Base-by-base conservation (phyloP, 148 eudicot genomes). In the Drosera capensis region DNA sequence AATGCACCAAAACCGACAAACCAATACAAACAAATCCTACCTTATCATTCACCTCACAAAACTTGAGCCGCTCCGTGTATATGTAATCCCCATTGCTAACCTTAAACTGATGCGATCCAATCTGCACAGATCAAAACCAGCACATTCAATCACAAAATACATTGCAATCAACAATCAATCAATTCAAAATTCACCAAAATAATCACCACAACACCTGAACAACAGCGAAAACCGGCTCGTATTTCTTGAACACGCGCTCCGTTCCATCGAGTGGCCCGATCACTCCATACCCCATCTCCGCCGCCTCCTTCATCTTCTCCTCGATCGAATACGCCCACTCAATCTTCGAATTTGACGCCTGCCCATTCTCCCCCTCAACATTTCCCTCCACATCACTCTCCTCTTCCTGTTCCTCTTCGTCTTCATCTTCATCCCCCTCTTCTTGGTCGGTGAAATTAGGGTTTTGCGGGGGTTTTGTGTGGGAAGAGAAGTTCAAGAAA, bases 61-160 rank as follows among this genome's bases (percentile, higher is more conserved):
- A 71, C 80, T 90, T 90, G 62, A 85, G 70, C 62, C 67, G 75
- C 66, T 90, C 99, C 1, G 74, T 71, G 54, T 64, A 90, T 30
- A 90, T 74, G 58, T 52, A 50, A 66, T 90, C 95, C 48, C 95
- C 79, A 70, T 90, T 90, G 78, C 99, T 85, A 38, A 90, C 99
- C 75, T 90, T 90, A 60, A 90, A 90, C 63, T 90, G 99, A 65
- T 90, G 95, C 7, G 95, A 73, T 14, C 99, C 99, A 68, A 90
- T 72, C 99, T 90, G 60, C 60, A 68, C 8, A 19, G 48, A 21
- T 19, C n/a, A n/a, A n/a, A n/a, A n/a, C n/a, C n/a, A n/a, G n/a
- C n/a, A n/a, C n/a, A n/a, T n/a, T n/a, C n/a, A n/a, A n/a, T n/a
- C n/a, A n/a, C n/a, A n/a, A n/a, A n/a, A n/a, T n/a, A n/a, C n/a